phyloP scores from a whole-genome alignment of 2,329 filamentous ascomycete species.

The Xylaria sp. region DNA sequence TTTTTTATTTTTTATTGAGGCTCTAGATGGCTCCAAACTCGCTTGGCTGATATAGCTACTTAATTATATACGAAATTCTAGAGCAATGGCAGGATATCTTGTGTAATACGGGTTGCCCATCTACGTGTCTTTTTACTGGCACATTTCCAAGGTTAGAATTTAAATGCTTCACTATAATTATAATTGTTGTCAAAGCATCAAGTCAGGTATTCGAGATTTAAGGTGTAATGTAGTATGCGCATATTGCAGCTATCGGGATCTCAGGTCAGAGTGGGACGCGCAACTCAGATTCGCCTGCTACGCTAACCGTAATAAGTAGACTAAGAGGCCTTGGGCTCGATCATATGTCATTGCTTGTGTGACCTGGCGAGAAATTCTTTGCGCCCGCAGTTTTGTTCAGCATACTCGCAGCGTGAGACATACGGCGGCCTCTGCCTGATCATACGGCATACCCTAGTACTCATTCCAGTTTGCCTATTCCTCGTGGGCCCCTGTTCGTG shows the following conservation, averaged over 20 bases:
- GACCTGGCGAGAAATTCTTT: slow-evolving; percentile 13
- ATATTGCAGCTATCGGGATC: background rate
- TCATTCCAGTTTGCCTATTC: slow-evolving; percentile 2
- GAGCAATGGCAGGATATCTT: too few species aligned
- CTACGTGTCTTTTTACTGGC: too few species aligned
- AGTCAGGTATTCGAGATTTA: too few species aligned
- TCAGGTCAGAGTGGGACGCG: too few species aligned
- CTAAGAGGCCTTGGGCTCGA: slow-evolving; percentile 7
- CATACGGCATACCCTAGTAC: background rate
- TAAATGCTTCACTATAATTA: too few species aligned
- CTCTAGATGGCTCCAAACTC: too few species aligned
- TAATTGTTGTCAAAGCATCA: too few species aligned
- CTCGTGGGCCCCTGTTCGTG: background rate
- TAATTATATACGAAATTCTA: too few species aligned
- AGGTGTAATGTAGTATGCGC: background rate
- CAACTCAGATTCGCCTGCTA: background rate
- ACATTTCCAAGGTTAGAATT: too few species aligned
- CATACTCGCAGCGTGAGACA: slow-evolving; percentile 15
- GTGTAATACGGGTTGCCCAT: too few species aligned
- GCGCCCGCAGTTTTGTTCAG: slow-evolving; percentile 13
- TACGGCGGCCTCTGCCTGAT: background rate
- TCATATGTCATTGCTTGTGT: slow-evolving; percentile 22
- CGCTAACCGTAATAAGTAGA: slow-evolving; percentile 8
- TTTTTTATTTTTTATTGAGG: too few species aligned
- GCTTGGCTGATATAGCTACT: too few species aligned